phyloP scores from a whole-genome alignment of 2,329 filamentous ascomycete species.

The Tolypocladium album region DNA sequence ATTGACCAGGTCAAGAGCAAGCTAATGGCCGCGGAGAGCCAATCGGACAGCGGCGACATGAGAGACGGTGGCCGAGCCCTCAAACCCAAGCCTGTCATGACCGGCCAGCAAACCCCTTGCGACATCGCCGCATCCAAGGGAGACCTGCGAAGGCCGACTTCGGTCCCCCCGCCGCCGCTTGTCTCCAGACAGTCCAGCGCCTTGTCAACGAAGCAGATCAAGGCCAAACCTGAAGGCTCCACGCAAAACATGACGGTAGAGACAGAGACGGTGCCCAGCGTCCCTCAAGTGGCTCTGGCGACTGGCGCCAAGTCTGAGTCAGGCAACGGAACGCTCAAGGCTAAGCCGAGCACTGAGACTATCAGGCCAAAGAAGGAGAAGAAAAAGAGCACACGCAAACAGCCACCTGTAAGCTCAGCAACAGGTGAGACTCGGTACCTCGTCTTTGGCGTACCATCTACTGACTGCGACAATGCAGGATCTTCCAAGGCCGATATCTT shows the following conservation, averaged over 20 bases:
- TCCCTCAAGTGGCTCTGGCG: constrained; percentile 72
- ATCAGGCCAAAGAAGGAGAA: constrained; percentile 92
- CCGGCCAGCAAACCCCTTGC: constrained; percentile 48
- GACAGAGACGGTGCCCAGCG: constrained; percentile 87
- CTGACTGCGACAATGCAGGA: constrained; percentile 33
- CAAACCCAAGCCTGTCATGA: constrained; percentile 35
- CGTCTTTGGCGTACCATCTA: neutral
- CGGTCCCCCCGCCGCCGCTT: constrained; percentile 41
- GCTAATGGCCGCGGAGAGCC: constrained; percentile 27
- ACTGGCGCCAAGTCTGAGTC: constrained; percentile 54
- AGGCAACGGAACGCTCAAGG: constrained; percentile 60
- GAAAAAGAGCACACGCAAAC: constrained; percentile 68
- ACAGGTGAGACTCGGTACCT: constrained; percentile 47
- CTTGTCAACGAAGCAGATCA: constrained; percentile 53
- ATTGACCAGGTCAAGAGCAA: constrained; percentile 43
- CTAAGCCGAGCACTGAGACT: constrained; percentile 89
- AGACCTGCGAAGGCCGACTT: constrained; percentile 30
- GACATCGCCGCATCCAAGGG: constrained; percentile 48
- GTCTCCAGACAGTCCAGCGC: constrained; percentile 55
- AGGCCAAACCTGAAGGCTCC: constrained; percentile 66
- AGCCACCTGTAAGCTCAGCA: constrained; percentile 57
- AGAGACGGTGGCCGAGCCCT: constrained; percentile 28
- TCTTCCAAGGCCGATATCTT: constrained; percentile 98
- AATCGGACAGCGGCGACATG: constrained; percentile 26
- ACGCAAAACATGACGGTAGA: constrained; percentile 92